These are phyloP conservation scores for Fusarium virguliforme DNA, from an alignment of 2,329 filamentous ascomycete species.

Conservation along the genomic window DNA sequence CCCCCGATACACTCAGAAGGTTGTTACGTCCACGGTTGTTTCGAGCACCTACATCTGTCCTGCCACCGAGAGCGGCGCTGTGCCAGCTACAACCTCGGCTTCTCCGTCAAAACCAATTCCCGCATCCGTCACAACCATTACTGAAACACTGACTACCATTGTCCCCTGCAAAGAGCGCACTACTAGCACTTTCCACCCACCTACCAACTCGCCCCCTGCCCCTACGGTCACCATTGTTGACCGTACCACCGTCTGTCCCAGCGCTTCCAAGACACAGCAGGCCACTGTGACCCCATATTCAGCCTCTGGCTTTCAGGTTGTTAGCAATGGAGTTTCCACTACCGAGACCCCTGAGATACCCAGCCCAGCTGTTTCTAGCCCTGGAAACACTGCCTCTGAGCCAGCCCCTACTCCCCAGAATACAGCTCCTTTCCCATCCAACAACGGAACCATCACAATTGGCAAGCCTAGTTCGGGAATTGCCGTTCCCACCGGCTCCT, in stretches of 20 bases:
- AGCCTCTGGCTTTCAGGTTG: conserved; percentile 19
- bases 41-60: conserved; percentile 48
- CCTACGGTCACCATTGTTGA: conserved; percentile 46
- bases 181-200: conserved; percentile 48
- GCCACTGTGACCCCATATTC: conserved; percentile 6
- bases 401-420: conserved; percentile 21
- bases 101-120: conserved; percentile 20
- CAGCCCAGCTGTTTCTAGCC: conserved; percentile 1
- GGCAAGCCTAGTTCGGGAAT: conserved; percentile 21
- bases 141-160: conserved; percentile 48
- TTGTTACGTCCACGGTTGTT: conserved; percentile 50
- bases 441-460: conserved; percentile 37
- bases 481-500: conserved; percentile 21
- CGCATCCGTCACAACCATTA: conserved; percentile 44
- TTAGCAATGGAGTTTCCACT: conserved; percentile 22
- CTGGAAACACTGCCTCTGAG: conserved; percentile 16
- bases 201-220: conserved; percentile 37
- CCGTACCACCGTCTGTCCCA: conserved; percentile 40
- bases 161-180: conserved; percentile 49
- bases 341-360: conserved; percentile 9
- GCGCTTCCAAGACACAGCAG: conserved; percentile 22
- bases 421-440: conserved; percentile 31
- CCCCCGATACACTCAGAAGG: conserved; percentile 55
- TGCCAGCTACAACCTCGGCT: conserved; percentile 26
- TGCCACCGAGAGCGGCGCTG: conserved; percentile 37